phyloP scores from a whole-genome alignment of 2,329 filamentous ascomycete species.

The Fusarium neocosmosporiellum region DNA sequence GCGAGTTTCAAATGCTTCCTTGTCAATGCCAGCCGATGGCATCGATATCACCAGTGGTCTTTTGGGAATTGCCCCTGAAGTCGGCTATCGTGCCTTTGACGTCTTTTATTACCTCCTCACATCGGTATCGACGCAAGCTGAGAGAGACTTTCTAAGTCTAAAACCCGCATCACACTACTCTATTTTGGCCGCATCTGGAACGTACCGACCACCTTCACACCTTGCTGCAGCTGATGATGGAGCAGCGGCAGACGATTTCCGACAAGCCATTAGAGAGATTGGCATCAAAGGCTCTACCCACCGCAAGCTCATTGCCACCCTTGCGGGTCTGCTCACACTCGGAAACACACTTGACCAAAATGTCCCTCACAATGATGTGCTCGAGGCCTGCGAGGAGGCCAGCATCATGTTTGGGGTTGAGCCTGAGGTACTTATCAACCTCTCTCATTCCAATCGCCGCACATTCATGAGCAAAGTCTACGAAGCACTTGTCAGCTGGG shows the following conservation, averaged over 20 bases:
- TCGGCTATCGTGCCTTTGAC: conserved; percentile 92
- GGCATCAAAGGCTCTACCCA: conserved; percentile 90
- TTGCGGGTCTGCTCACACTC: conserved; percentile 89
- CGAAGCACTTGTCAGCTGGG: conserved; percentile 94
- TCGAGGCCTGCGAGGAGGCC: conserved; percentile 90
- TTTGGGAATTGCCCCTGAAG: conserved; percentile 81
- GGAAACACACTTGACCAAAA: conserved; percentile 90
- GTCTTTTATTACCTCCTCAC: conserved; percentile 98
- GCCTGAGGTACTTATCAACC: conserved; percentile 80
- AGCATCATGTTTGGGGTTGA: conserved; percentile 89
- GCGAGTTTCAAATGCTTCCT: conserved; percentile 77
- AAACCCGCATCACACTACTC: conserved; percentile 81
- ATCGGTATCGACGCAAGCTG: conserved; percentile 85
- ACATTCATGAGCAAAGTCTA: conserved; percentile 88
- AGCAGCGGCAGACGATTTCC: conserved; percentile 92
- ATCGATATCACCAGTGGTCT: conserved; percentile 87
- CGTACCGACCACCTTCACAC: conserved; percentile 87
- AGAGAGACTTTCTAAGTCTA: conserved; percentile 88
- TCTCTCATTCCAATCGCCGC: conserved; percentile 86
- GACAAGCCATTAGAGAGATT: conserved; percentile 86
- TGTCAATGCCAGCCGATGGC: conserved; percentile 86
- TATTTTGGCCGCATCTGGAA: conserved; percentile 83
- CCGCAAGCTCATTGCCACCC: conserved; percentile 83
- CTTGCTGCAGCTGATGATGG: conserved; percentile 92
- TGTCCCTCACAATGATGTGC: conserved; percentile 84